Evolutionary conservation across 1,284 basidiomycete genomes (phyloP).

Genomic region (Moniliella sp.): DNA sequence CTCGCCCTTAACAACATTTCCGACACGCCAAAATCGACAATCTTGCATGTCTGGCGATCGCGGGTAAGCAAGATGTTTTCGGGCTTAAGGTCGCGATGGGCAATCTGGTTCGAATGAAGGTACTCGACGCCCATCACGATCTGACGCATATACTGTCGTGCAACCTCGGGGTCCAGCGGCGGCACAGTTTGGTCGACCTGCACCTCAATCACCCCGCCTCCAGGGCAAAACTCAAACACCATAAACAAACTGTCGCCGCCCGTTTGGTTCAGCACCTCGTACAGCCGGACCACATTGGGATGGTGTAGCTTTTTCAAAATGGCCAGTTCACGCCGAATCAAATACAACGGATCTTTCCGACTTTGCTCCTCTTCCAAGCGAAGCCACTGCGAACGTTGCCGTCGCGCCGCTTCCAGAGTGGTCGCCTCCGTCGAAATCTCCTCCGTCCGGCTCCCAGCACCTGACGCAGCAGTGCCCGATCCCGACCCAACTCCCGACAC

Average conservation of each 20-base stretch:
- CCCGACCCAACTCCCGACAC: too few relatives aligned
- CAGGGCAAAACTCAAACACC: slow-evolving; percentile 35
- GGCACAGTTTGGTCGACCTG: slow-evolving; percentile 16
- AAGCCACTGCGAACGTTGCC: neutral
- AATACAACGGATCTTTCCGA: slow-evolving; percentile 16
- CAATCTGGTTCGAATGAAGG: slow-evolving; percentile 40
- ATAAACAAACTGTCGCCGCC: slow-evolving; percentile 40
- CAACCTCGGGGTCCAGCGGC: slow-evolving; percentile 29
- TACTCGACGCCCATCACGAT: slow-evolving; percentile 40
- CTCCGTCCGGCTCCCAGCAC: too few relatives aligned
- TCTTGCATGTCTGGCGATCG: slow-evolving; percentile 39
- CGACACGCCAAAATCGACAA: slow-evolving; percentile 43
- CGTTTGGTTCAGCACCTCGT: slow-evolving; percentile 42
- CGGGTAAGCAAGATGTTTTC: slow-evolving; percentile 40
- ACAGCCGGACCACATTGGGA: slow-evolving; percentile 37
- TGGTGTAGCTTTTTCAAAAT: slow-evolving; percentile 32
- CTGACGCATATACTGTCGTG: slow-evolving; percentile 40
- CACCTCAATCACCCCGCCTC: slow-evolving; percentile 39
- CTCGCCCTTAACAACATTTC: slow-evolving; percentile 38
- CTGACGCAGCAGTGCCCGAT: too few relatives aligned
- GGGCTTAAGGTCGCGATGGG: slow-evolving; percentile 40
- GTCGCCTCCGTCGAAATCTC: too few relatives aligned
- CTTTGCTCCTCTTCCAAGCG: neutral
- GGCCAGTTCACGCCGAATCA: slow-evolving; percentile 25
- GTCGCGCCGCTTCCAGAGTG: too few relatives aligned